phyloP scores from a whole-genome alignment of 2,329 filamentous ascomycete genomes.

The Fusarium concolor region DNA sequence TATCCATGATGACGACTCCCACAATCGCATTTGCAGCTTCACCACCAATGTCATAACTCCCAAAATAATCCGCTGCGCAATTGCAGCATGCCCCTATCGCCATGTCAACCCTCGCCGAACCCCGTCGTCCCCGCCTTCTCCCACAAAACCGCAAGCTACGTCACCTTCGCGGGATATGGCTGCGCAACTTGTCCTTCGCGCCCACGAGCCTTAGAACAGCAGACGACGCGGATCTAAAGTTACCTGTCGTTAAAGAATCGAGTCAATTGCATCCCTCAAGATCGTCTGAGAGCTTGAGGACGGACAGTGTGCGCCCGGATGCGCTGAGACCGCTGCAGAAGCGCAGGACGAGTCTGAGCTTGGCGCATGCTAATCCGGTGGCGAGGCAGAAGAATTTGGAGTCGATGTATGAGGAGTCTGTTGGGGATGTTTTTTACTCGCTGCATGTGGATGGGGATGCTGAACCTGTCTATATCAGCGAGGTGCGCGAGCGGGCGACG shows the following conservation, averaged over 20 bases:
- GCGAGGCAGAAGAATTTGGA: conserved; percentile 80
- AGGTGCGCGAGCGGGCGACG: conserved; percentile 81
- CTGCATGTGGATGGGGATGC: conserved; percentile 74
- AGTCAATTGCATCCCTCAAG: conserved; percentile 65
- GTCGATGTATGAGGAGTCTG: conserved; percentile 74
- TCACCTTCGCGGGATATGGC: conserved; percentile 85
- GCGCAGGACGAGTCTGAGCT: conserved; percentile 62
- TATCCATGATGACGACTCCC: conserved; percentile 34
- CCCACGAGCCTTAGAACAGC: conserved; percentile 72
- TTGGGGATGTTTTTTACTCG: conserved; percentile 92
- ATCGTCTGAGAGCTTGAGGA: conserved; percentile 65
- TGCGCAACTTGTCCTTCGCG: conserved; percentile 85
- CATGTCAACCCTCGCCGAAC: conserved; percentile 55
- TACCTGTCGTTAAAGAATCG: conserved; percentile 62
- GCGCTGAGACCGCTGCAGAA: conserved; percentile 50
- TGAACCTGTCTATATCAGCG: conserved; percentile 90
- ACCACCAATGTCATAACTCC: conserved; percentile 37
- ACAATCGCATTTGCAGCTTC: conserved; percentile 3
- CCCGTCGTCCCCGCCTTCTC: conserved; percentile 64
- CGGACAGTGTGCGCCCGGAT: conserved; percentile 52
- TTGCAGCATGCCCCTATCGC: conserved; percentile 33
- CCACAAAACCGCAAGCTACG: conserved; percentile 87
- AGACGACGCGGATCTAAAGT: conserved; percentile 82
- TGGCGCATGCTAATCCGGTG: conserved; percentile 59
- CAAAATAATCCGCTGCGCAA: conserved; percentile 22